A percentile compares a stretch with the other conserved stretches of the same genome.
These are phyloP conservation scores for Hypomontagnella monticulosa DNA, from an alignment of 495 filamentous ascomycete species.

Conservation along the genomic window DNA sequence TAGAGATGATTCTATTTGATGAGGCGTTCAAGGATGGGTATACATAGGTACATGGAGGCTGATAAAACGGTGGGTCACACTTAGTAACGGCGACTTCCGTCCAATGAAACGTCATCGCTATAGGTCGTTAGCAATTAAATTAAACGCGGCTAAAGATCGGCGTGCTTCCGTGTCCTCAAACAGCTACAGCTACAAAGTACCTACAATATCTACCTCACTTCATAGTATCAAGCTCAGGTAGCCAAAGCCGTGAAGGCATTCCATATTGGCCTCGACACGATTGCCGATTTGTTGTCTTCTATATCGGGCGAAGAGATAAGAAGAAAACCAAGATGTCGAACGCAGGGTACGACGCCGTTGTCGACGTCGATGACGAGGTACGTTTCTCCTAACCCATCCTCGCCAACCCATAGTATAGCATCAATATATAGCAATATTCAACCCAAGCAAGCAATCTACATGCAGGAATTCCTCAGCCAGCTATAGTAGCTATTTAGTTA, in stretches of 20 bases:
- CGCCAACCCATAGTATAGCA: constrained; percentile 1
- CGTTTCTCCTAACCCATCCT: constrained; percentile 12
- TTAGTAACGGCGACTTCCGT: not conserved
- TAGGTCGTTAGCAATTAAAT: constrained; percentile 16
- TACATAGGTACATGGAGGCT: not conserved
- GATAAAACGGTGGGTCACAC: constrained; percentile 12
- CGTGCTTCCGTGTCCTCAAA: constrained; percentile 41
- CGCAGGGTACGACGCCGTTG: constrained; percentile 94
- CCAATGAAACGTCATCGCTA: constrained; percentile 22
- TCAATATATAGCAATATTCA: not conserved
- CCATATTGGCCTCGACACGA: not conserved
- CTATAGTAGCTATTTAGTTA: not conserved
- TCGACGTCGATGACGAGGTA: constrained; percentile 94
- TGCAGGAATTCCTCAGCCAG: not conserved
- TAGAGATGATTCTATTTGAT: too few species aligned
- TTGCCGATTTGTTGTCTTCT: not conserved
- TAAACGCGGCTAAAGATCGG: constrained; percentile 37
- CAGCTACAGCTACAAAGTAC: constrained; percentile 16
- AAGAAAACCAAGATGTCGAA: constrained; percentile 69
- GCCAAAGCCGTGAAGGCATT: not conserved
- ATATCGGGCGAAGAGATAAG: constrained; percentile 7
- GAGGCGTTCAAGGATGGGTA: not conserved
- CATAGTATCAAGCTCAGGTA: not conserved
- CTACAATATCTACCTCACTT: not conserved
- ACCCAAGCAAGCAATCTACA: not conserved